Evolutionary conservation across 345 rosid genomes (phyloP).

Genomic region (Sapria himalayana): DNA sequence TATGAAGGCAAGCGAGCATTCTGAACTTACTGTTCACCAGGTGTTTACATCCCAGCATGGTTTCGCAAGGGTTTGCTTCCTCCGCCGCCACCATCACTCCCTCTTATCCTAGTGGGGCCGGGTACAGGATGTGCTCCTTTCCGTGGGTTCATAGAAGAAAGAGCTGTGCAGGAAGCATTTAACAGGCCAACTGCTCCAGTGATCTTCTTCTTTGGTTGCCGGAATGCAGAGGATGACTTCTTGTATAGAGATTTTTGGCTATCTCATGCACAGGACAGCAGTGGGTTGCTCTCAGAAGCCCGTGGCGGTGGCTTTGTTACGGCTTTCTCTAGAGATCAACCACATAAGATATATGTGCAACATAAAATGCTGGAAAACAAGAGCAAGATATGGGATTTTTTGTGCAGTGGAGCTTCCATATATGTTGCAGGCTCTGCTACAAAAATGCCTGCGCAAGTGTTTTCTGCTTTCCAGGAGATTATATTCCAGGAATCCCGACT

Average conservation of each 20-base stretch:
- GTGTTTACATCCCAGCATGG: slow-evolving; percentile 51
- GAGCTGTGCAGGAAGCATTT: slow-evolving; percentile 32
- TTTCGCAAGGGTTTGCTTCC: slow-evolving; percentile 64
- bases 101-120: slow-evolving; percentile 70
- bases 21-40: too few species aligned
- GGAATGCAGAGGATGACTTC: slow-evolving; percentile 55
- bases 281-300: slow-evolving; percentile 47
- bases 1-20: too few species aligned
- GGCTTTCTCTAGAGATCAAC: slow-evolving; percentile 87
- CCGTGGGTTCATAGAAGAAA: slow-evolving; percentile 72
- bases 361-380: slow-evolving; percentile 56
- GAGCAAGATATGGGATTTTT: slow-evolving; percentile 36
- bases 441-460: slow-evolving; percentile 74
- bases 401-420: slow-evolving; percentile 39
- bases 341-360: slow-evolving; percentile 76
- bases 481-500: slow-evolving; percentile 38
- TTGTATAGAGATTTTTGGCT: slow-evolving; percentile 64
- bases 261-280: slow-evolving; percentile 25
- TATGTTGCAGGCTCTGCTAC: slow-evolving; percentile 84
- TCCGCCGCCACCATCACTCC: slow-evolving; percentile 43
- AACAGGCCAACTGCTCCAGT: slow-evolving; percentile 34
- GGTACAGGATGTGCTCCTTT: slow-evolving; percentile 99
- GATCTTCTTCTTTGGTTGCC: slow-evolving; percentile 75
- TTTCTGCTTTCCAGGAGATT: slow-evolving; percentile 56
- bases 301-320: slow-evolving; percentile 66